Conservation (phyloP, 148 eudicot genomes). For the Nepenthes mirabilis region DNA sequence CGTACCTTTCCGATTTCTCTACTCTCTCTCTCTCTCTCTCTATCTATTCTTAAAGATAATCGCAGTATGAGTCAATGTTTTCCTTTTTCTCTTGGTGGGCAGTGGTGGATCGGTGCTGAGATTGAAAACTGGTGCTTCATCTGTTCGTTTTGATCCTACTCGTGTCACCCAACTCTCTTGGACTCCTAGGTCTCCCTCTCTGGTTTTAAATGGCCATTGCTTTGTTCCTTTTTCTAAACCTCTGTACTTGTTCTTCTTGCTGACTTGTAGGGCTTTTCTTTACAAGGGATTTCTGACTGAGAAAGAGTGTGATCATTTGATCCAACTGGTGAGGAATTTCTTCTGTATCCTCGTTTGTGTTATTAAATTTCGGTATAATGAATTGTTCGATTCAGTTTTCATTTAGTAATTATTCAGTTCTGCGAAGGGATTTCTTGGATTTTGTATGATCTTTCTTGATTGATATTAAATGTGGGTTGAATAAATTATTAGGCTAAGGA, state of each 20-base stretch:
- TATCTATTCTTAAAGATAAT: neutral
- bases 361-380: neutral
- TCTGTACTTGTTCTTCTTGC: neutral
- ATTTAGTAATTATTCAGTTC: too few relatives aligned
- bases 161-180: conserved; percentile 78
- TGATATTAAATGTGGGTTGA: neutral
- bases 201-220: neutral
- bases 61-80: neutral
- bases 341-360: neutral
- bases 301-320: conserved; percentile 92
- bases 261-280: conserved; percentile 51
- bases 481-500: conserved; percentile 50
- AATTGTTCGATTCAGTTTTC: neutral
- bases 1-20: conserved; percentile 5
- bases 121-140: conserved; percentile 35
- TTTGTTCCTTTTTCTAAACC: neutral
- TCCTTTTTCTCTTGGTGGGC: neutral
- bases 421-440: too few relatives aligned
- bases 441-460: too few relatives aligned
- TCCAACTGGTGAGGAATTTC: conserved; percentile 44
- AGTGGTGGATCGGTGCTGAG: conserved; percentile 29
- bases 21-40: neutral
- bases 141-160: conserved; percentile 52
- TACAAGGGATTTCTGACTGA: conserved; percentile 54
- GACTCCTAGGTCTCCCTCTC: conserved; percentile 55